Conservation (phyloP, 2,329 filamentous ascomycete genomes). For the Penicillium sp. region DNA sequence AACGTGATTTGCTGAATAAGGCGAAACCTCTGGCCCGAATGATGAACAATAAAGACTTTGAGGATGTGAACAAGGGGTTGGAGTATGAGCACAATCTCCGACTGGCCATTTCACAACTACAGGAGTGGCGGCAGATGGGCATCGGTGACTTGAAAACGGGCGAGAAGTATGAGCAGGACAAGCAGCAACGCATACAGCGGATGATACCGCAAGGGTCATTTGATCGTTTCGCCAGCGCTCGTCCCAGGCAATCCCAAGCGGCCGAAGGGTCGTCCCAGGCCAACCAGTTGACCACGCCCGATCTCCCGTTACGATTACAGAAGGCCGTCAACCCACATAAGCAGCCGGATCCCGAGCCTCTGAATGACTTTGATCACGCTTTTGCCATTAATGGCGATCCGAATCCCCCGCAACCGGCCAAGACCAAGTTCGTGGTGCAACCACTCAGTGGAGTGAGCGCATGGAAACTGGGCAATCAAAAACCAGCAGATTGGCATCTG, state of each 20-base stretch:
- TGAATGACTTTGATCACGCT: constrained; percentile 51
- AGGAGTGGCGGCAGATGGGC: constrained; percentile 83
- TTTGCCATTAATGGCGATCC: constrained; percentile 47
- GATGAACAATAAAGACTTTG: constrained; percentile 92
- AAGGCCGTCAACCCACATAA: constrained; percentile 32
- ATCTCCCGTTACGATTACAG: constrained; percentile 61
- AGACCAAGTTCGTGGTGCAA: constrained; percentile 50
- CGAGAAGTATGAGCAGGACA: constrained; percentile 89
- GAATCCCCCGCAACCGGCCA: constrained; percentile 37
- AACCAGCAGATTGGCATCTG: constrained; percentile 71
- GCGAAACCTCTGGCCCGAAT: constrained; percentile 93
- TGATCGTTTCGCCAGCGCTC: constrained; percentile 71
- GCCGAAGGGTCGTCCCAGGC: constrained; percentile 69
- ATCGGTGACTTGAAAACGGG: constrained; percentile 81
- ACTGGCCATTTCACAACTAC: constrained; percentile 80
- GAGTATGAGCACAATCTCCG: constrained; percentile 87
- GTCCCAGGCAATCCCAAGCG: constrained; percentile 63
- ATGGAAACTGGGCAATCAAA: constrained; percentile 66
- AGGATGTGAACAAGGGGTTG: constrained; percentile 74
- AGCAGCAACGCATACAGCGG: constrained; percentile 64
- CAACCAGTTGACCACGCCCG: constrained; percentile 69
- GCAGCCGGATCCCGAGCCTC: constrained; percentile 28
- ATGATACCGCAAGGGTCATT: constrained; percentile 68
- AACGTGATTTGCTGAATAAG: constrained; percentile 83
- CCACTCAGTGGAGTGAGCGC: constrained; percentile 44